Conservation (phyloP, 768 basidiomycete species). For the Tephrocybe rancida region DNA sequence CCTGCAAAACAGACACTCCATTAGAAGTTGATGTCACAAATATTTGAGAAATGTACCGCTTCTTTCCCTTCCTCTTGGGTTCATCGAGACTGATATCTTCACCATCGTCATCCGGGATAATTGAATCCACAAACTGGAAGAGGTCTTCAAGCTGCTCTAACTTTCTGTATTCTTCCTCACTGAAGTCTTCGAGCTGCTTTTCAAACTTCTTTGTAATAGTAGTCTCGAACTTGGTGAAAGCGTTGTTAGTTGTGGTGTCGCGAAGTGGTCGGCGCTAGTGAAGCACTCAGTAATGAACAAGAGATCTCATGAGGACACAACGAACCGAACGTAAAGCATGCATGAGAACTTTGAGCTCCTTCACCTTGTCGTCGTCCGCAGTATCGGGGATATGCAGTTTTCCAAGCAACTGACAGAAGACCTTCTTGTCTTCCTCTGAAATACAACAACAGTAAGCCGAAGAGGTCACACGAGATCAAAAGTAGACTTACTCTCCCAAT, state of each 20-base stretch:
- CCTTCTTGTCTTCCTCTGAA: conserved; percentile 69
- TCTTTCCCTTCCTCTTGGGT: conserved; percentile 48
- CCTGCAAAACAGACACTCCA: conserved; percentile 31
- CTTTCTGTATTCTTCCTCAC: conserved; percentile 69
- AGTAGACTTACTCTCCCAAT: conserved; percentile 50
- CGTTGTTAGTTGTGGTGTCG: conserved; percentile 65
- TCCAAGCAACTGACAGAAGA: conserved; percentile 61
- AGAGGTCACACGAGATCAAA: not conserved
- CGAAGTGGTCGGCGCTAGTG: conserved; percentile 42
- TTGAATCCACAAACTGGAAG: conserved; percentile 73
- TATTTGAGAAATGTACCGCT: conserved; percentile 37
- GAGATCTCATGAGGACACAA: not conserved
- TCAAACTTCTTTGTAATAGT: conserved; percentile 71
- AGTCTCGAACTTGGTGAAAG: conserved; percentile 71
- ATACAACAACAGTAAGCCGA: conserved; percentile 16
- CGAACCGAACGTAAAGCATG: conserved; percentile 59
- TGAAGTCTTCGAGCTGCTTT: conserved; percentile 69
- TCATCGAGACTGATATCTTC: conserved; percentile 45
- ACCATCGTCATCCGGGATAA: conserved; percentile 68
- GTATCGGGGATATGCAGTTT: conserved; percentile 72
- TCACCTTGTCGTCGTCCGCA: conserved; percentile 70
- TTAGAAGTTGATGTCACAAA: not conserved
- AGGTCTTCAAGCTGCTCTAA: conserved; percentile 62
- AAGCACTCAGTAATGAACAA: not conserved
- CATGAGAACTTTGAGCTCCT: conserved; percentile 62